Evolutionary conservation across 106 monocot species (phyloP), one percentile per base, ranked within the genome.

Genomic region (Dendrobium nobile): DNA sequence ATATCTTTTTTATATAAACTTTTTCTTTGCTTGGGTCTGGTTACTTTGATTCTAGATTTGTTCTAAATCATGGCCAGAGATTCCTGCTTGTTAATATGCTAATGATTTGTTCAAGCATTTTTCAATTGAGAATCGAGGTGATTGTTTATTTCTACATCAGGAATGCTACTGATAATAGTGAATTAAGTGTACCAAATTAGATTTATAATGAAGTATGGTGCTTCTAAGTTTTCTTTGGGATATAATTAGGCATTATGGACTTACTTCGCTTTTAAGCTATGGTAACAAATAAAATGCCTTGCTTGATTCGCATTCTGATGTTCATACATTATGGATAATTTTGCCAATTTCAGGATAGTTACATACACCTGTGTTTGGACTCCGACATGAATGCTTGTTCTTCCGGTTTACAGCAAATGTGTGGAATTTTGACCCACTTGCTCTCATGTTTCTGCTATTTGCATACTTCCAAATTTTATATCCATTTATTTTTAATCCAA

Each of bases 11-110:
- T 73, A 4, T 5, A 7, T 41, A 41, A 19, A 42, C 42, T 19
- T 44, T 43, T 75, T 41, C 40, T 72, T 72, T 72, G 22, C 33
- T 72, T 72, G 41, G 74, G 42, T 17, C 43, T 44, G 5, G 43
- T 43, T 75, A 75, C 40, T 72, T 72, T 75, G 74, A 75, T 44
- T 41, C 19, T 72, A 27, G 16, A 75, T 75, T 44, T 75, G 19
- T 41, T 75, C 44, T 16, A 72, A 44, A 43, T 42, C 26, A 8
- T 75, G 43, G 44, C 43, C 11, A 72, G 41, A 44, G 42, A 2
- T 44, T 75, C 41, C 11, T 72, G 72, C 16, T 27, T 70, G 72
- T 72, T 72, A 28, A 28, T 72, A 33, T 72, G 40, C 72, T 72
- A 13, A 31, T 75, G 43, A 44, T 75, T 72, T 44, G 43, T 75